Base-by-base conservation (phyloP, 345 rosid genomes). In the Chamaenerion angustifolium region DNA sequence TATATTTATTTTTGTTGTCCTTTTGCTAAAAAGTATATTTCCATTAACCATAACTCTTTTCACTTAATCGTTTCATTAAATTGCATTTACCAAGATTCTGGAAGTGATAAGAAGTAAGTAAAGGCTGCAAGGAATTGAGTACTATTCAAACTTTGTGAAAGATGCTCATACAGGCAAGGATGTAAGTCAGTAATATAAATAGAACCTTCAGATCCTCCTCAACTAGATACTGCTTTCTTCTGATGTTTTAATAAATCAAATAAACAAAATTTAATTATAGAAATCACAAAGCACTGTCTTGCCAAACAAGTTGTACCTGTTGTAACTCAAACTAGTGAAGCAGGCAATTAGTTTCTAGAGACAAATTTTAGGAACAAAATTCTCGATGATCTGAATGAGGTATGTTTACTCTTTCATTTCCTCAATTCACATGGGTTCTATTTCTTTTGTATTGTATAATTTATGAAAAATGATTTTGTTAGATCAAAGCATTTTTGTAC, bases 311-410 rank as follows among this genome's bases (percentile, higher is more conserved):
- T 49, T 70, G 51, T 56, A 44, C 78, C 71, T 56, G 40, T 69
- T 23, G 55, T 58, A 56, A 61, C 56, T 58, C 69, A 69, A 65
- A 58, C 52, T 52, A 64, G 56, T 68, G 76, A 64, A 64, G 77
- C 57, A 55, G 79, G 87, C 63, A 87, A 96, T 71, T 88, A 75
- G 75, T 72, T 92, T 46, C 61, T 84, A 79, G 90, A 77, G 58
- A 82, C 95, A 13, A 95, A 87, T 51, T 92, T 78, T 70, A 69
- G 98, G 62, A 92, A 82, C 57, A 87, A 76, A 69, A 79, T 92
- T 60, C 93, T 92, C 25, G 96, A 92, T 64, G 98, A 92, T 73
- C 69, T 83, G 46, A 75, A 82, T 51, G 93, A 92, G 96, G 98
- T 92, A 71, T n/a, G 41, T 50, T 27, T 21, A 14, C 19, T 51